phyloP scores from a whole-genome alignment of 352 stramenopile genomes.

The Plasmopara viticola region DNA sequence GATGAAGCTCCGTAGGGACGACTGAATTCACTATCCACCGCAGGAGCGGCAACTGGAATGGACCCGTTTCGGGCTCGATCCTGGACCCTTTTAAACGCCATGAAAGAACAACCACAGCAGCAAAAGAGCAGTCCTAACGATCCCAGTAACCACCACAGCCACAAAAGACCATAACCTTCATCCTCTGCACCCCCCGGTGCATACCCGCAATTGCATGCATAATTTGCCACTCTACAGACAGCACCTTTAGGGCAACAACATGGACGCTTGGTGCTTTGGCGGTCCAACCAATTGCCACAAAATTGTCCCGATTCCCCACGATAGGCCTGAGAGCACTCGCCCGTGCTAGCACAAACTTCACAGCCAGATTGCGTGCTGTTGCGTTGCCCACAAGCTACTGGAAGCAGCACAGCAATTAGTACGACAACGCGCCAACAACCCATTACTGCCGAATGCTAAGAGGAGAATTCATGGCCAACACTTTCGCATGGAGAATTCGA shows the following conservation, averaged over 20 bases:
- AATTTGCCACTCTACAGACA: slow-evolving; percentile 43
- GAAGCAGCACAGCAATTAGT: background rate
- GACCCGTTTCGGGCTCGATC: slow-evolving; percentile 2
- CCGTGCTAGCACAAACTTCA: slow-evolving; percentile 36
- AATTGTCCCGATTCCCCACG: slow-evolving; percentile 30
- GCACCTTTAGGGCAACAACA: slow-evolving; percentile 43
- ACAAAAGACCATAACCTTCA: slow-evolving; percentile 18
- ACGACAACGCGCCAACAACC: background rate
- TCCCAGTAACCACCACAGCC: slow-evolving; percentile 44
- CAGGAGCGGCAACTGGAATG: slow-evolving; percentile 10
- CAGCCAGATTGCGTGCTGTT: slow-evolving; percentile 34
- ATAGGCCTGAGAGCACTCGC: slow-evolving; percentile 39
- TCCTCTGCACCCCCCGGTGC: slow-evolving; percentile 2
- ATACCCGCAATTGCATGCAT: slow-evolving; percentile 39
- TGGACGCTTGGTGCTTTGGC: slow-evolving; percentile 25
- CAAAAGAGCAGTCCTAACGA: slow-evolving; percentile 21
- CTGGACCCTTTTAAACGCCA: slow-evolving; percentile 10
- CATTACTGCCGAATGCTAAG: slow-evolving; percentile 1
- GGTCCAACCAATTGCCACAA: slow-evolving; percentile 54
- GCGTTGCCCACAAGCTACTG: slow-evolving; percentile 8
- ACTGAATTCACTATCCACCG: too few relatives aligned
- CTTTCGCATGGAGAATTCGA: background rate
- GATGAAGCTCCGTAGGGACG: too few relatives aligned
- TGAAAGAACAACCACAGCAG: slow-evolving; percentile 24
- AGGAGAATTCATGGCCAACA: background rate